Evolutionary conservation across 2,329 filamentous ascomycete species (phyloP), one percentile per base, ranked within the genome.

Genomic region (Penicillium sp.): DNA sequence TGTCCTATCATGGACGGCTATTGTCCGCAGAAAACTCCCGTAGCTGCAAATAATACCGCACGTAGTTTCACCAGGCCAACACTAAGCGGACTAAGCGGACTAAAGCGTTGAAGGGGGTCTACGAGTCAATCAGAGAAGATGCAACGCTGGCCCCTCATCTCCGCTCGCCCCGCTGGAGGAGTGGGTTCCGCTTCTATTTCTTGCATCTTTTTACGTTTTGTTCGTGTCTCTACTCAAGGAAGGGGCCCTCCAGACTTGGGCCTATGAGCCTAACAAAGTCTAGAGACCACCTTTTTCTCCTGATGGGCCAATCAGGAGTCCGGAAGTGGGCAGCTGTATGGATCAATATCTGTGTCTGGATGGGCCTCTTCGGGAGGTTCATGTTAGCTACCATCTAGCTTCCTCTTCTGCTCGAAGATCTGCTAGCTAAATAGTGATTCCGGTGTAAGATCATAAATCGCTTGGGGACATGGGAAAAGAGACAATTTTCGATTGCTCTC

Each of bases 311-410:
- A 58, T 58, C n/a, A 35, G 14, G 20, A 41, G 32, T n/a, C 13
- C 31, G 18, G 4, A 36, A n/a, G 42, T 47, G 49, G 49, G 27
- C 46, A 51, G 51, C 37, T 8, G 44, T 38, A 48, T 44, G 41
- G 36, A 50, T 49, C 40, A 42, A 55, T 52, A 49, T 50, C 44
- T 51, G 31, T 45, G 47, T 55, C 47, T 58, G 55, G 54, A 55
- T 47, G 41, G 40, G 35, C 37, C 31, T 26, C 44, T 42, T 28
- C 43, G 46, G 50, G 37, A 44, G 47, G 34, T 44, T 46, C 47
- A 51, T 34, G 6, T 34, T 34, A 34, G 14, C 14, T 14, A 34
- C 35, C 35, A 5, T 37, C 35, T 37, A 37, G 35, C 35, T 37
- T 37, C 16, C 18, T 37, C 31, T 16, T 14, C 14, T 13, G 31